A percentile compares a stretch with the other conserved stretches of the same genome.
These are phyloP conservation scores for Ustilago nuda DNA, from an alignment of 1,284 basidiomycete genomes.

Conservation along the genomic window DNA sequence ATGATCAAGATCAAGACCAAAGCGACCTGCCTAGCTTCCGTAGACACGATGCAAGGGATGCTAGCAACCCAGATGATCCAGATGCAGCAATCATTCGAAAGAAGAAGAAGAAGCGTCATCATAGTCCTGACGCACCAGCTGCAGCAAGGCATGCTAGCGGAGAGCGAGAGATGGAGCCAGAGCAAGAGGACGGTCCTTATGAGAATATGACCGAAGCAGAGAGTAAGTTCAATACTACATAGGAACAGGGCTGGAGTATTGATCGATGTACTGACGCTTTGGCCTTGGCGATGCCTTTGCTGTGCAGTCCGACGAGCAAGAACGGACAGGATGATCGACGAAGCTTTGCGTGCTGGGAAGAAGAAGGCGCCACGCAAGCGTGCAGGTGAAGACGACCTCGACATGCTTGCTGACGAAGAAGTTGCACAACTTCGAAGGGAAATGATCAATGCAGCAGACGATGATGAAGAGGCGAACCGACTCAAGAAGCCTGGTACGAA, in stretches of 20 bases:
- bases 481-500: slow-evolving; percentile 85
- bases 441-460: slow-evolving; percentile 88
- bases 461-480: slow-evolving; percentile 84
- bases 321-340: slow-evolving; percentile 50
- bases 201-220: slow-evolving; percentile 48
- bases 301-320: slow-evolving; percentile 31
- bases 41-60: slow-evolving; percentile 25
- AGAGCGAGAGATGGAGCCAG: slow-evolving; percentile 17
- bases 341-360: slow-evolving; percentile 42
- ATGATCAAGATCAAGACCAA: slow-evolving; percentile 34
- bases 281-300: background rate
- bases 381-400: slow-evolving; percentile 73
- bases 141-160: slow-evolving; percentile 4
- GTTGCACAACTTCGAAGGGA: slow-evolving; percentile 83
- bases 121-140: slow-evolving; percentile 22
- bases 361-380: slow-evolving; percentile 55
- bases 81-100: slow-evolving; percentile 36
- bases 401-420: slow-evolving; percentile 90
- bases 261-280: slow-evolving; percentile 1
- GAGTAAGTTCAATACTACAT: slow-evolving; percentile 18
- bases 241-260: background rate
- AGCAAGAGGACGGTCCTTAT: slow-evolving; percentile 44
- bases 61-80: slow-evolving; percentile 20
- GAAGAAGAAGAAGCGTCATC: slow-evolving; percentile 55
- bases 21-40: slow-evolving; percentile 41